Evolutionary conservation across 1,284 basidiomycete species (phyloP), one percentile per base, ranked within the genome.

Genomic region (Cutaneotrichosporon sp.): DNA sequence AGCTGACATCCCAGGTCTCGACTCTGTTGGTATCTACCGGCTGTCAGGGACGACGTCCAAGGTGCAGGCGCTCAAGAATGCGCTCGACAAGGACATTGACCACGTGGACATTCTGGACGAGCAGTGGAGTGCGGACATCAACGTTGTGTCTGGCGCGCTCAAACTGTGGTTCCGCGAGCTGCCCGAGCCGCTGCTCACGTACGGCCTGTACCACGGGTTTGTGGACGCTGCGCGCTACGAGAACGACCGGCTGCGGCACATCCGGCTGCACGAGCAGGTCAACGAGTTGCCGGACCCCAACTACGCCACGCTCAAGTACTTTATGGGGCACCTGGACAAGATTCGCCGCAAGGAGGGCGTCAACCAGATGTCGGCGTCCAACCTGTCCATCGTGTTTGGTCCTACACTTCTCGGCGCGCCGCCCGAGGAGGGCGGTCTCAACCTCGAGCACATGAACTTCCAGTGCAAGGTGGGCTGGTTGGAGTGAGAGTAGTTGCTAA

Each of bases 231-330:
- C 94, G 8, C 87, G 94, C 69, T 89, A 91, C 62, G 92, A 97
- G 49, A 93, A 94, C 66, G 90, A 94, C 64, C 83, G 93, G 50
- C 76, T 97, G 61, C 82, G 93, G 58, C 93, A 97, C 67, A 97
- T 97, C 61, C 83, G 92, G 46, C 77, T 98, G 54, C 94, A 99
- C 67, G 94, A 98, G 71, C 84, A 89, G 49, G 93, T 99, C 46
- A 98, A 99, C 69, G 93, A 97, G 63, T 80, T 99, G 48, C 96
- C 94, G 4, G 94, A 99, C 76, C 83, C 96, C 13, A 97, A 98
- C 75, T 99, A 99, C 68, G 90, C 96, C 1, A 97, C 94, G 1
- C 80, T 98, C 50, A 97, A 97, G 72, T 97, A 83, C 73, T 87
- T 98, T 69, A 83, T 99, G 81, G 91, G 87, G 10, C 94, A 98